phyloP scores from a whole-genome alignment of 1,139 yeast genomes.

The Hemisphaericaspora xylofermentans region DNA sequence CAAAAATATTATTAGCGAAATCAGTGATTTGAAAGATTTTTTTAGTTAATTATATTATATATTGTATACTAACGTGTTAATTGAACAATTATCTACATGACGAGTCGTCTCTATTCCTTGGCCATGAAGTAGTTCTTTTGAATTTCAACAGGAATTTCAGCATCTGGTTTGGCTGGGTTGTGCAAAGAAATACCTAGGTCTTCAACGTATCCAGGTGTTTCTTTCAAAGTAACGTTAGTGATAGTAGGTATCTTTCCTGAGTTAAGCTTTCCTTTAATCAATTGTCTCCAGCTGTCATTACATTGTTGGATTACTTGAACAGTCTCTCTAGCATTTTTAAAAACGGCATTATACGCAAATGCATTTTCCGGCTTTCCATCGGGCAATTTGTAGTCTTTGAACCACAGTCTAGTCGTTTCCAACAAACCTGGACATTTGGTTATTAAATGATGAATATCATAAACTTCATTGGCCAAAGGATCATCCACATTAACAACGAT shows the following conservation, averaged over 20 bases:
- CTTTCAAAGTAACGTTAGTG: constrained; percentile 60
- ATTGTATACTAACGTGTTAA: background rate
- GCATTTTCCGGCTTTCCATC: constrained; percentile 87
- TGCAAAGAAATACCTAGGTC: constrained; percentile 12
- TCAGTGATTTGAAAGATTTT: constrained; percentile 53
- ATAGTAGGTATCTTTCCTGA: constrained; percentile 49
- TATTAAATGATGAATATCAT: constrained; percentile 76
- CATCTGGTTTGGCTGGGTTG: constrained; percentile 23
- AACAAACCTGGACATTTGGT: constrained; percentile 76
- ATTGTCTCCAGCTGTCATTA: constrained; percentile 67
- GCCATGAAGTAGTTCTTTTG: constrained; percentile 15
- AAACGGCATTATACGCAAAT: constrained; percentile 83
- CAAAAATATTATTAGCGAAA: constrained; percentile 51
- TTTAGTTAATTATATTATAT: constrained; percentile 17
- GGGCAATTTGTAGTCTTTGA: constrained; percentile 85
- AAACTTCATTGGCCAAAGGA: constrained; percentile 69
- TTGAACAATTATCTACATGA: background rate
- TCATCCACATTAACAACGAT: constrained; percentile 75
- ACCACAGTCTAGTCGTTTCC: constrained; percentile 86
- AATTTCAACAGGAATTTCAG: constrained; percentile 26
- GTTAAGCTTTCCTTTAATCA: constrained; percentile 51
- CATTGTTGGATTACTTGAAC: constrained; percentile 70
- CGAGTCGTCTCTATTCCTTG: constrained; percentile 5
- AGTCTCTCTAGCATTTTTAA: constrained; percentile 72
- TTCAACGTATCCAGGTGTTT: constrained; percentile 39